These are phyloP conservation scores for Chalara sp. DNA, from an alignment of 2,329 filamentous ascomycete species.

Conservation along the genomic window DNA sequence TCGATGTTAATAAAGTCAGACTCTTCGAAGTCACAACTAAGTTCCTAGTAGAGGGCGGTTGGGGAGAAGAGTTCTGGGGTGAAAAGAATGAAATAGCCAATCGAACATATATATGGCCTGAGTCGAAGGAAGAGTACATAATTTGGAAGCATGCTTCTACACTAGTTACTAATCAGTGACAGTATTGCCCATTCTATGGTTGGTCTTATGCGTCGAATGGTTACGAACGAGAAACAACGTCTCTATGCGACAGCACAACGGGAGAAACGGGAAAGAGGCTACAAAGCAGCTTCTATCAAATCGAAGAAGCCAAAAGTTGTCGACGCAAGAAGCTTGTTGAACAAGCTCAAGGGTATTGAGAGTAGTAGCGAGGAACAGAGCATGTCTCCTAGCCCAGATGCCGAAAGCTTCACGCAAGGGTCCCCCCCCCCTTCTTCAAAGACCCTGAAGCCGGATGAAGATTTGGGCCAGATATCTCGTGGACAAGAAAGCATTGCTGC, in stretches of 20 bases:
- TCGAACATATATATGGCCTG: conserved; percentile 24
- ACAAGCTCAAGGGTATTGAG: background rate
- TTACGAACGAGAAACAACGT: conserved; percentile 28
- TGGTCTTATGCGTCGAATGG: conserved; percentile 26
- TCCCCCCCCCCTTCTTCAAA: background rate
- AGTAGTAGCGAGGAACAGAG: background rate
- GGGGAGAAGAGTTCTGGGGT: conserved; percentile 24
- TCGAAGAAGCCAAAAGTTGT: background rate
- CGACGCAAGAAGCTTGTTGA: background rate
- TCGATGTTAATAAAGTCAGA: conserved; percentile 23
- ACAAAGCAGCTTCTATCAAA: conserved; percentile 1
- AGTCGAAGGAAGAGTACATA: conserved; percentile 20
- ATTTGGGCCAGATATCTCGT: background rate
- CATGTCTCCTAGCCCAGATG: background rate
- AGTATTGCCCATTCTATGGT: conserved; percentile 10
- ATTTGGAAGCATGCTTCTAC: too few relatives aligned
- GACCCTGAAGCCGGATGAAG: background rate
- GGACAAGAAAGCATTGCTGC: too few relatives aligned
- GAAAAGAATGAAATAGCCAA: conserved; percentile 8
- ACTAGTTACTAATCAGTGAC: too few relatives aligned
- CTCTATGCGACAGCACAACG: conserved; percentile 19
- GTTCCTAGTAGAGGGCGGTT: conserved; percentile 25
- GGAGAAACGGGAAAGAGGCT: conserved; percentile 12
- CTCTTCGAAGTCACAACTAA: conserved; percentile 20
- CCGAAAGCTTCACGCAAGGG: too few relatives aligned